Evolutionary conservation across 1,284 basidiomycete species (phyloP).

Genomic region (Cryptococcus sp.): DNA sequence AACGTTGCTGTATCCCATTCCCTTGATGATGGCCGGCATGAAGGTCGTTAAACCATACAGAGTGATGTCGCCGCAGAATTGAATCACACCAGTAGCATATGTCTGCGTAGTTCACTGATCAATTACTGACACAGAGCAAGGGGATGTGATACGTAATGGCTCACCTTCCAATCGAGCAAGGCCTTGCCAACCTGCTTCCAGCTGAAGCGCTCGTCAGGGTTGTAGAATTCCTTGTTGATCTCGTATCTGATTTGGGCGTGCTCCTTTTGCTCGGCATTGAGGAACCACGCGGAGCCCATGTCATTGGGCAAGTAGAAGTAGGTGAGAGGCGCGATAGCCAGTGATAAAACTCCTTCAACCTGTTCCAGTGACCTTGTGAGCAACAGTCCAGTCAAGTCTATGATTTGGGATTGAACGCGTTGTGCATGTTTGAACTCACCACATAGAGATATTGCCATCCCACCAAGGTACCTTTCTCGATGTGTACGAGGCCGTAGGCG

Average conservation of each 20-base stretch:
- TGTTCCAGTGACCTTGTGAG: conserved; percentile 3
- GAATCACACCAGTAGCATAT: conserved; percentile 23
- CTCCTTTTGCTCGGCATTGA: conserved; percentile 25
- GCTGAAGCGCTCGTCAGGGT: conserved; percentile 26
- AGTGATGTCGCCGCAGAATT: conserved; percentile 34
- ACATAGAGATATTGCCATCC: conserved; percentile 31
- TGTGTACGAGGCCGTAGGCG: conserved; percentile 29
- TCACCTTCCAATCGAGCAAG: conserved; percentile 23
- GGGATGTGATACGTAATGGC: not conserved
- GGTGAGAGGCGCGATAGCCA: conserved; percentile 17
- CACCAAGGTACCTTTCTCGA: conserved; percentile 18
- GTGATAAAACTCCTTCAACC: conserved; percentile 29
- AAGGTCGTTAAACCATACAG: conserved; percentile 29
- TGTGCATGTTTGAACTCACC: conserved; percentile 3
- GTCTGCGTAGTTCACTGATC: conserved; percentile 4
- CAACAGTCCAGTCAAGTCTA: not conserved
- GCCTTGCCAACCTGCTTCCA: conserved; percentile 28
- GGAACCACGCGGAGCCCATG: conserved; percentile 23
- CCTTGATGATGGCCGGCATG: conserved; percentile 32
- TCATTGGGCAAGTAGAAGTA: conserved; percentile 24
- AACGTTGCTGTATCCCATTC: conserved; percentile 28
- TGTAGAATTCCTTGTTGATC: conserved; percentile 28
- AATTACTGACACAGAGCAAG: no score
- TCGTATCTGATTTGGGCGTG: conserved; percentile 20
- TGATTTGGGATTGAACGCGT: not conserved